phyloP scores from a whole-genome alignment of 495 filamentous ascomycete genomes.

The Xylaria scruposa region DNA sequence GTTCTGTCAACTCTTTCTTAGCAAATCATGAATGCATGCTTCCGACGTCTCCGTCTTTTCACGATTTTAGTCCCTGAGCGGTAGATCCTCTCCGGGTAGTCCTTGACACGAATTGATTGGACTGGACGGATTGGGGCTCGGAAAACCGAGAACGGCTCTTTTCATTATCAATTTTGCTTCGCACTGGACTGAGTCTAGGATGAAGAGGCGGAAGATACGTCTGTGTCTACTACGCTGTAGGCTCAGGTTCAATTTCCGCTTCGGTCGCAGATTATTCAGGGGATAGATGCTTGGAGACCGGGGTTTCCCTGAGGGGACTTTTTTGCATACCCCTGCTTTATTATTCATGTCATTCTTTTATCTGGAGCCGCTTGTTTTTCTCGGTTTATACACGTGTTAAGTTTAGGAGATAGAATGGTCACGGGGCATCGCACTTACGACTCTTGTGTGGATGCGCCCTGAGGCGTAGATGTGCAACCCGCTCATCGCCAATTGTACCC shows the following conservation, averaged over 20 bases:
- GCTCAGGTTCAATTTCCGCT: constrained; percentile 24
- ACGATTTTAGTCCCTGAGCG: constrained; percentile 38
- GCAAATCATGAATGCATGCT: constrained; percentile 43
- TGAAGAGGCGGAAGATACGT: constrained; percentile 25
- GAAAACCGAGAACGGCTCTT: constrained; percentile 37
- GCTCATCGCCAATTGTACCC: constrained; percentile 30
- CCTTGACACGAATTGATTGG: constrained; percentile 38
- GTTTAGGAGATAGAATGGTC: constrained; percentile 38
- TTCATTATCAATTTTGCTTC: constrained; percentile 36
- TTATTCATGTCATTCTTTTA: constrained; percentile 42
- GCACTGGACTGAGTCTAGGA: constrained; percentile 28
- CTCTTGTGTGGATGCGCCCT: constrained; percentile 41
- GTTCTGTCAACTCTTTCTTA: constrained; percentile 34
- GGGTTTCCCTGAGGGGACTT: constrained; percentile 30
- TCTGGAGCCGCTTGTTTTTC: constrained; percentile 31
- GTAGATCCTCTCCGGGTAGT: constrained; percentile 40
- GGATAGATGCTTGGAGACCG: constrained; percentile 37
- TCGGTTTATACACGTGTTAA: constrained; percentile 29
- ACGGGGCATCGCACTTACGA: constrained; percentile 44
- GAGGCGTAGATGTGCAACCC: constrained; percentile 29
- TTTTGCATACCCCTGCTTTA: constrained; percentile 34
- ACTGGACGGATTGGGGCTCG: constrained; percentile 32
- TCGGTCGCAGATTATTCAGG: constrained; percentile 29
- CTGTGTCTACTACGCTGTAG: constrained; percentile 34
- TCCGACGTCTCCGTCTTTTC: constrained; percentile 43